These are phyloP conservation scores for Dalbergia cochinchinensis DNA, from an alignment of 306 rosid species.

Conservation along the genomic window DNA sequence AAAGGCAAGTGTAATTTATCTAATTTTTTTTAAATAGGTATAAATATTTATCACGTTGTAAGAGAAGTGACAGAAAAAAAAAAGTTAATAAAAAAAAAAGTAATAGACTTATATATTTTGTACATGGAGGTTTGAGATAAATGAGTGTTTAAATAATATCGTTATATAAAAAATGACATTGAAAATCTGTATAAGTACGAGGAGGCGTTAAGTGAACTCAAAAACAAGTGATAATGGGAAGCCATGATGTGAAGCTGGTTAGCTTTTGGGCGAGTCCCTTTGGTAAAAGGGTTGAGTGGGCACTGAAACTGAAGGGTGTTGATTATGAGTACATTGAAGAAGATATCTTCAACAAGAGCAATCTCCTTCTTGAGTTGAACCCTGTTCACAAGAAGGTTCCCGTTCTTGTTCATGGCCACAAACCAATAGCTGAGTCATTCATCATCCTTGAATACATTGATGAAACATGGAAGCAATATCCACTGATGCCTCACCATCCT, in stretches of 20 bases:
- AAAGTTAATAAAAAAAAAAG: no score
- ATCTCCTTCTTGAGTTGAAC: slow-evolving; percentile 47
- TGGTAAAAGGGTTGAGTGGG: slow-evolving; percentile 49
- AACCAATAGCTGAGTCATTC: slow-evolving; percentile 43
- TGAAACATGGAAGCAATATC: slow-evolving; percentile 45
- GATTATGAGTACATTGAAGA: slow-evolving; percentile 52
- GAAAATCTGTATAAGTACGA: background rate
- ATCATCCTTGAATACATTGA: slow-evolving; percentile 49
- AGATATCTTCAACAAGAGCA: slow-evolving; percentile 51
- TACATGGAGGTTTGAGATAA: no score
- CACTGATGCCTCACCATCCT: slow-evolving; percentile 51
- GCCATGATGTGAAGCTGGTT: slow-evolving; percentile 44
- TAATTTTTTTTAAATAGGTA: no score
- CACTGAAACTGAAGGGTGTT: slow-evolving; percentile 36
- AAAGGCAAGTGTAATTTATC: no score
- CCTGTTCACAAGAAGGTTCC: slow-evolving; percentile 52
- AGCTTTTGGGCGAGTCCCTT: slow-evolving; percentile 47
- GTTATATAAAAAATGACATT: background rate
- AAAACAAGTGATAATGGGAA: slow-evolving; percentile 31
- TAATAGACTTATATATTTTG: no score
- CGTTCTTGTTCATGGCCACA: slow-evolving; percentile 24
- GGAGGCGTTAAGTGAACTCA: background rate
- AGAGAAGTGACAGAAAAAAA: no score
- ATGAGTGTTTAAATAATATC: no score
- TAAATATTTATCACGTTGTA: no score